Evolutionary conservation across 1,284 basidiomycete genomes (phyloP).

Genomic region (Sanguinoderma infundibulare): DNA sequence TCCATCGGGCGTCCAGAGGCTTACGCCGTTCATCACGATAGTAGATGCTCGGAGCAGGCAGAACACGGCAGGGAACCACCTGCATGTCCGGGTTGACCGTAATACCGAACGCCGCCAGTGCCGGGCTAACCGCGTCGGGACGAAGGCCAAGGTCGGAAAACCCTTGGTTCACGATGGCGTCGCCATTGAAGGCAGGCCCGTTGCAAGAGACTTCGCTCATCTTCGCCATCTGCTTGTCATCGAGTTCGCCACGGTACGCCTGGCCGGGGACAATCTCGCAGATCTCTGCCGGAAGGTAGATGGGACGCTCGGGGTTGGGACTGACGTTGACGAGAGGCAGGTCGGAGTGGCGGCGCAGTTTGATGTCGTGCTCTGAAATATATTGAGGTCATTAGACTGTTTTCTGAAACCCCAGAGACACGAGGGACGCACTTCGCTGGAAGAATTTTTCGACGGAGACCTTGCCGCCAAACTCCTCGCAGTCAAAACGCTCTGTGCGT

Average conservation of each 20-base stretch:
- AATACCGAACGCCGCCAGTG: constrained; percentile 57
- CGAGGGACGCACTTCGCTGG: constrained; percentile 48
- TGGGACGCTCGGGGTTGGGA: constrained; percentile 44
- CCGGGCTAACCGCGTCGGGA: constrained; percentile 34
- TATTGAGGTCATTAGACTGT: not conserved
- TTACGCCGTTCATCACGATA: constrained; percentile 47
- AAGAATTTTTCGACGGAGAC: constrained; percentile 70
- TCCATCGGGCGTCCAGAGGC: constrained; percentile 66
- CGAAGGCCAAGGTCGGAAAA: constrained; percentile 57
- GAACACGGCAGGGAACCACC: constrained; percentile 62
- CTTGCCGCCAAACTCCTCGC: constrained; percentile 51
- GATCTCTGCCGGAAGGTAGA: constrained; percentile 67
- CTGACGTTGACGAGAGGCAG: constrained; percentile 68
- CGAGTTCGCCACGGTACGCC: constrained; percentile 56
- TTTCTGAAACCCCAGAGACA: not conserved
- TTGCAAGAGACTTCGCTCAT: constrained; percentile 73
- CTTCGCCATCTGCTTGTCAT: constrained; percentile 53
- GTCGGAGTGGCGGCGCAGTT: constrained; percentile 50
- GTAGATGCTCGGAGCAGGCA: constrained; percentile 57
- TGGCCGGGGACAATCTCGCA: constrained; percentile 66
- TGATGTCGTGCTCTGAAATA: constrained; percentile 58
- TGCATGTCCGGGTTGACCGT: constrained; percentile 59
- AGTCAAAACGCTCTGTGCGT: constrained; percentile 50
- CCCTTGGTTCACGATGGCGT: constrained; percentile 58
- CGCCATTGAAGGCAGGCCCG: constrained; percentile 59